These are phyloP conservation scores for Liquidambar formosana DNA, from an alignment of 164 flowering plant genomes.

Conservation along the genomic window DNA sequence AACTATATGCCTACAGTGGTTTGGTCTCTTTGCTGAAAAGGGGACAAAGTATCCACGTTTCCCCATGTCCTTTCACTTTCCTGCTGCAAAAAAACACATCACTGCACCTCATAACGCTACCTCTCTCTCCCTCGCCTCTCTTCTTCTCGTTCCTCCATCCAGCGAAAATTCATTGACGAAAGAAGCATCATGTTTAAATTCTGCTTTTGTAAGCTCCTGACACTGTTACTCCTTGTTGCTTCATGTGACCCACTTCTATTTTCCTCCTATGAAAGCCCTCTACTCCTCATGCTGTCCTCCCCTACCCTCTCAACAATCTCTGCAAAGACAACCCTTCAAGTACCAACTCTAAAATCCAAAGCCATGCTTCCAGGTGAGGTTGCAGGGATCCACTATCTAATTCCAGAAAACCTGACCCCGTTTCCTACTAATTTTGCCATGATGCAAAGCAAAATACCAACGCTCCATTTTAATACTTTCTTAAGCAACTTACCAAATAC, in stretches of 20 bases:
- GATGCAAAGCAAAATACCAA: slow-evolving; percentile 34
- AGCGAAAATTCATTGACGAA: too few relatives aligned
- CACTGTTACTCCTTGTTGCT: slow-evolving; percentile 25
- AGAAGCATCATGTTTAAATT: slow-evolving; percentile 13
- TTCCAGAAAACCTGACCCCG: slow-evolving; percentile 28
- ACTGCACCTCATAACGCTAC: too few relatives aligned
- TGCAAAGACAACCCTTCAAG: slow-evolving; percentile 7
- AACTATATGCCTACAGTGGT: too few relatives aligned
- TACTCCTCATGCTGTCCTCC: slow-evolving; percentile 22
- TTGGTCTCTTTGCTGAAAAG: too few relatives aligned
- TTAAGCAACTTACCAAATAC: slow-evolving; percentile 26
- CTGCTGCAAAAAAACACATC: too few relatives aligned
- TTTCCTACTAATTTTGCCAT: slow-evolving; percentile 28
- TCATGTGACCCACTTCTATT: slow-evolving; percentile 40
- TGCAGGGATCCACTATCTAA: slow-evolving; percentile 33
- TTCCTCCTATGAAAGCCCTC: slow-evolving; percentile 43
- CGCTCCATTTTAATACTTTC: slow-evolving; percentile 29
- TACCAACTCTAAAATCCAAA: slow-evolving; percentile 5
- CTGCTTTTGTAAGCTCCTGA: slow-evolving; percentile 32
- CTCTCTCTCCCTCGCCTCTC: too few relatives aligned
- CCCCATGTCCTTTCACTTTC: too few relatives aligned
- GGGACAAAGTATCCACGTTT: too few relatives aligned
- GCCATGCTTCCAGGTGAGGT: slow-evolving; percentile 40
- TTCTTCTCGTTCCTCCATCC: too few relatives aligned
- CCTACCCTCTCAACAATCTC: slow-evolving; percentile 4